Conservation (phyloP, 1,284 basidiomycete species). For the Cryptococcus amylolentus region DNA sequence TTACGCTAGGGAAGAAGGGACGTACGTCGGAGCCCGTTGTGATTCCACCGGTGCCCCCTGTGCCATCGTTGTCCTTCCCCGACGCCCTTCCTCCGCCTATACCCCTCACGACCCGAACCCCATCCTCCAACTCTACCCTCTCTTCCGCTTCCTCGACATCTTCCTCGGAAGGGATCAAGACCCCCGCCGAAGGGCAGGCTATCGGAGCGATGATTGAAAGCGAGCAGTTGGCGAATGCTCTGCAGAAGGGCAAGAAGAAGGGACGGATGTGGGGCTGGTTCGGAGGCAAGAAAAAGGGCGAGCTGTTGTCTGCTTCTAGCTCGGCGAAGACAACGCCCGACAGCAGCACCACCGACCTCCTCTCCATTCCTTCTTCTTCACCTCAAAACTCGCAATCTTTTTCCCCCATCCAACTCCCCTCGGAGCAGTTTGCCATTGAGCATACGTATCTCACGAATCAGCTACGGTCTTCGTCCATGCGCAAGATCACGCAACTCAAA, state of each 20-base stretch:
- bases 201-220: constrained; percentile 22
- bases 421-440: constrained; percentile 9
- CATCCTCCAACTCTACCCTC: constrained; percentile 26
- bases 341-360: constrained; percentile 11
- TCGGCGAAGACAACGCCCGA: constrained; percentile 19
- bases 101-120: constrained; percentile 27
- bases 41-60: background rate
- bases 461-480: constrained; percentile 34
- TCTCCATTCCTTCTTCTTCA: background rate
- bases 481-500: constrained; percentile 35
- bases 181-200: constrained; percentile 24
- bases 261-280: constrained; percentile 13
- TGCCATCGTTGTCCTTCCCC: constrained; percentile 3
- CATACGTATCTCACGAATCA: constrained; percentile 22
- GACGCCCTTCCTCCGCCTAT: constrained; percentile 15
- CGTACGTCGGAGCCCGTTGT: background rate
- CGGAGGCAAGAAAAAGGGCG: constrained; percentile 9
- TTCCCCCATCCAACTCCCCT: constrained; percentile 4
- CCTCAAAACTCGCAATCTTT: constrained; percentile 5
- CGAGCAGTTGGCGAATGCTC: constrained; percentile 20
- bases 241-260: constrained; percentile 22
- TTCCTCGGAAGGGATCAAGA: constrained; percentile 34
- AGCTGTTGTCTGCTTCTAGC: background rate
- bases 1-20: constrained; percentile 12
- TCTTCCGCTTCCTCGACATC: constrained; percentile 29